Base-by-base conservation (phyloP, 306 rosid genomes). In the Leucaena leucocephala region DNA sequence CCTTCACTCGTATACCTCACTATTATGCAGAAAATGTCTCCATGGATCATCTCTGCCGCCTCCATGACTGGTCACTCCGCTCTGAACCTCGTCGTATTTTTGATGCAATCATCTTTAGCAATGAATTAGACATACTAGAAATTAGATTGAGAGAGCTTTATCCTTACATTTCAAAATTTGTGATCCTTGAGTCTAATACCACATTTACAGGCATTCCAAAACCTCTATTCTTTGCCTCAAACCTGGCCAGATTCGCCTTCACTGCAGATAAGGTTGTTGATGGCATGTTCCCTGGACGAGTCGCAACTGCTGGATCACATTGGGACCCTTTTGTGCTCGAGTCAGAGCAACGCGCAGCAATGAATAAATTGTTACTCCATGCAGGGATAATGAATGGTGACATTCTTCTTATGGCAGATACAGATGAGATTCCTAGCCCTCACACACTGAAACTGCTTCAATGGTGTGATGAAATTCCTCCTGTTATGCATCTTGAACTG, bases 401-500 rank as follows among this genome's bases (percentile, higher is more conserved):
- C 21, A 77, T 93, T 27, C 82, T 95, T 76, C 85, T 95, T 68
- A 90, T 95, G 91, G 82, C 96, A 2, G 97, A 95, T 68, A 78
- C 90, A 7, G 99, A 95, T 71, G 99, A 95, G 86, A 95, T 95
- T 64, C 99, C 99, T 17, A 89, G 97, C 68, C 90, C 91, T 12
- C 91, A 91, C 44, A 89, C 97, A 0, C 67, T 91, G 86, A 93
- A 90, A 82, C 86, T 95, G 42, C 80, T 95, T 63, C 96, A 90
- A 50, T 95, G 98, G 98, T 95, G 99, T 74, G 94, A 95, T 54
- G 99, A 88, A 8, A 81, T 93, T 74, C 99, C 99, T 62, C 84
- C 90, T 15, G 21, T 83, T 49, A 83, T 91, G 89, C 99, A 93
- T 84, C 97, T 95, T 39, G 98, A 95, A 85, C 79, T 95, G 74